Percentiles rank a stretch among this genome's conserved stretches.
Conservation (phyloP, 108 stramenopile species). For the Cyclotella cryptica region DNA sequence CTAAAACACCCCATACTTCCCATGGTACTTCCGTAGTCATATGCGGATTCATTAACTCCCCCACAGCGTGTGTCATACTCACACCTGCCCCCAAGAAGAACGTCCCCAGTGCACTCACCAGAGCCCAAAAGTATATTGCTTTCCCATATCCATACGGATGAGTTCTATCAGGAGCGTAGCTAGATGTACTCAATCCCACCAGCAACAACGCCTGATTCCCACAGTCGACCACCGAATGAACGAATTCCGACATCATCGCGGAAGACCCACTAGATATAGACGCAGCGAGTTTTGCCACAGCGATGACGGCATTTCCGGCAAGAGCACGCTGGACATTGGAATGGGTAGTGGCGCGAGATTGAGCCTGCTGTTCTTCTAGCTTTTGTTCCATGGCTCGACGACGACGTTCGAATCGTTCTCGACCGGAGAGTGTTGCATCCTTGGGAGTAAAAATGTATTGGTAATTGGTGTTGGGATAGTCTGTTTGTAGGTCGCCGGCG, state of each 20-base stretch:
- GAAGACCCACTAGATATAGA: conserved; percentile 88
- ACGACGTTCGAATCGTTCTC: conserved; percentile 31
- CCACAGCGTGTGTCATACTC: conserved; percentile 87
- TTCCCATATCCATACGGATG: conserved; percentile 96
- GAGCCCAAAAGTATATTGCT: conserved; percentile 82
- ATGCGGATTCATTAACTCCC: conserved; percentile 68
- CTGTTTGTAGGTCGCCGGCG: too few species aligned
- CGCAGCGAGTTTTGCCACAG: conserved; percentile 88
- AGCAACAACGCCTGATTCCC: conserved; percentile 94
- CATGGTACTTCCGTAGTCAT: conserved; percentile 67
- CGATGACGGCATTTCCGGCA: conserved; percentile 91
- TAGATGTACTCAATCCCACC: conserved; percentile 82
- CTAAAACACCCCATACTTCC: conserved; percentile 92
- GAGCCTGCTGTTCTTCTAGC: conserved; percentile 33
- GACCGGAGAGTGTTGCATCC: conserved; percentile 30
- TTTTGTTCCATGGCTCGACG: conserved; percentile 41
- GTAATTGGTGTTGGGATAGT: neutral
- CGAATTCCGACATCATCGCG: conserved; percentile 94
- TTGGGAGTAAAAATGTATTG: conserved; percentile 15
- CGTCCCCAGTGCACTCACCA: conserved; percentile 92
- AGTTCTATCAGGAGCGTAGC: conserved; percentile 74
- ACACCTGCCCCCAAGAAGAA: conserved; percentile 96
- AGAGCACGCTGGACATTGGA: conserved; percentile 84
- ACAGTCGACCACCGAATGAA: conserved; percentile 95
- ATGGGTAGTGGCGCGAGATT: conserved; percentile 42